A percentile compares a stretch with the other conserved stretches of the same genome.
Evolutionary conservation across 1,284 basidiomycete species (phyloP).

Genomic region (Fomes fomentarius): DNA sequence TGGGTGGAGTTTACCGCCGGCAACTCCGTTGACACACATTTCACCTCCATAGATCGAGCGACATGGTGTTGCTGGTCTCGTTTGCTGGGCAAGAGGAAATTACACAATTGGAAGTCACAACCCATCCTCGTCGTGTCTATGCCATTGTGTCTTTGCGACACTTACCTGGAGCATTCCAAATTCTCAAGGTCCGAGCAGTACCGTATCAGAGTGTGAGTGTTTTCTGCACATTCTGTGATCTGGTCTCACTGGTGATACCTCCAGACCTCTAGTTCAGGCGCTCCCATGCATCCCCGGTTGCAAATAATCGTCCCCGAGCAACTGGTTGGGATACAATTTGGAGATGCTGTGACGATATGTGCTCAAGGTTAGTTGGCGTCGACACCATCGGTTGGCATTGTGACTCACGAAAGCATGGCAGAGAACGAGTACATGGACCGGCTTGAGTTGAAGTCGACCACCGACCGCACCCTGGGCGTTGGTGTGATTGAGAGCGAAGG

Average conservation of each 20-base stretch:
- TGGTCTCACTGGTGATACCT: no score
- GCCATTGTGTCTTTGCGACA: conserved; percentile 55
- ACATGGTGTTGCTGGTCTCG: conserved; percentile 66
- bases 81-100: conserved; percentile 61
- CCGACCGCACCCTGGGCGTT: conserved; percentile 72
- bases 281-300: conserved; percentile 71
- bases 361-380: conserved; percentile 52
- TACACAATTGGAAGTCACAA: conserved; percentile 42
- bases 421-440: conserved; percentile 74
- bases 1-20: not conserved
- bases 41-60: conserved; percentile 43
- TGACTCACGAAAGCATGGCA: conserved; percentile 31
- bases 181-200: conserved; percentile 55
- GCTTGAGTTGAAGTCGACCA: conserved; percentile 67
- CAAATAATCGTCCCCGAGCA: conserved; percentile 59
- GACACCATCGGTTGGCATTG: not conserved
- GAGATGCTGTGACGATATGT: conserved; percentile 76
- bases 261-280: conserved; percentile 68
- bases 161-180: conserved; percentile 44
- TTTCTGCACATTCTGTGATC: no score
- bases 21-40: not conserved
- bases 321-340: conserved; percentile 68
- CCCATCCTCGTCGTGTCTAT: conserved; percentile 61
- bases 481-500: conserved; percentile 56
- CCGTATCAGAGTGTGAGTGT: conserved; percentile 74